Evolutionary conservation across 2,329 filamentous ascomycete species (phyloP).

Genomic region (Dactylellina cionopaga): DNA sequence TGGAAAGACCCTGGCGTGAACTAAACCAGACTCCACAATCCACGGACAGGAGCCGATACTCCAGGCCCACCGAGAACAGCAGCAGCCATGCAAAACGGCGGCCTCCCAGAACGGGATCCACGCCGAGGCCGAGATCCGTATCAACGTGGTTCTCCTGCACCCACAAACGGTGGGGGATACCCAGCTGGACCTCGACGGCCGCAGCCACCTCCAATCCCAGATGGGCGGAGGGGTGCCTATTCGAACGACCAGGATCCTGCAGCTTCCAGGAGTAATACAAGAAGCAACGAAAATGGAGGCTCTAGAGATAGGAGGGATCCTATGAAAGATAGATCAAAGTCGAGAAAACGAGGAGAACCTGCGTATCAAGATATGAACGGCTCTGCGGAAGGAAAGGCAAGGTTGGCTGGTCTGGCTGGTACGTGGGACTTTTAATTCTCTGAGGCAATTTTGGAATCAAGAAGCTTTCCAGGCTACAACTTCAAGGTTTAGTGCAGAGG

Average conservation of each 20-base stretch:
- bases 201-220: conserved; percentile 9
- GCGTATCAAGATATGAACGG: conserved; percentile 39
- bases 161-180: conserved; percentile 8
- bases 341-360: conserved; percentile 32
- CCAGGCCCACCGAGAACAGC: conserved; percentile 29
- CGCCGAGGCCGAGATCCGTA: conserved; percentile 49
- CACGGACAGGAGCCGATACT: not conserved
- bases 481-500: not conserved
- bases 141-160: conserved; percentile 20
- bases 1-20: no score
- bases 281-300: conserved; percentile 1
- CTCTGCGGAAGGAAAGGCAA: conserved; percentile 27
- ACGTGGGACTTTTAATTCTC: not conserved
- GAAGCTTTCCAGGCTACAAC: not conserved
- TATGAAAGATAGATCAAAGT: conserved; percentile 32
- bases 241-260: not conserved
- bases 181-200: conserved; percentile 24
- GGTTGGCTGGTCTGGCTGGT: conserved; percentile 40
- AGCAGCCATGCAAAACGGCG: conserved; percentile 33
- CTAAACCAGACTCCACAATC: conserved; percentile 9
- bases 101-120: conserved; percentile 46
- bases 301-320: conserved; percentile 12
- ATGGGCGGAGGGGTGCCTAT: conserved; percentile 5
- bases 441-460: not conserved
- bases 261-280: no score